These are phyloP conservation scores for Moringa oleifera DNA, from an alignment of 345 rosid genomes.

Conservation along the genomic window DNA sequence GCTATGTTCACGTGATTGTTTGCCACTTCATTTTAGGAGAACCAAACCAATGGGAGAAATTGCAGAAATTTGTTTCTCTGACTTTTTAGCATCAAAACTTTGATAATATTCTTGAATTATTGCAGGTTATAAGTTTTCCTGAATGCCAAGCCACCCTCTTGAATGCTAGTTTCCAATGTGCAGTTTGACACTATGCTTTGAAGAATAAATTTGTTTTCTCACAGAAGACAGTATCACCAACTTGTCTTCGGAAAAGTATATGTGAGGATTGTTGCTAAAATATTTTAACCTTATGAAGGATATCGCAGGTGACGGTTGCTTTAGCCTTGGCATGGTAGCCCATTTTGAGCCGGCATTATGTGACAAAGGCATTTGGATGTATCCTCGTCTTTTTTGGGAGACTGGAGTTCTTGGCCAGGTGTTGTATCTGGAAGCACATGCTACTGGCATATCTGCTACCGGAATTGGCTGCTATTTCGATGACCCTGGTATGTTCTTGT, in stretches of 20 bases:
- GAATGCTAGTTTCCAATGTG: neutral
- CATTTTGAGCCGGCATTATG: conserved; percentile 54
- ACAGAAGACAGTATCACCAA: neutral
- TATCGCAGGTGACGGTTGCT: conserved; percentile 89
- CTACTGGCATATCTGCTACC: conserved; percentile 83
- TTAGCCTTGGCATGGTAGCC: conserved; percentile 90
- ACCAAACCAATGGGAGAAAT: too few relatives aligned
- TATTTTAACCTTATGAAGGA: conserved; percentile 38
- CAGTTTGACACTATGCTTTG: conserved; percentile 8
- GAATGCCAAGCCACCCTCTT: neutral
- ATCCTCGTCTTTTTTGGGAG: conserved; percentile 88
- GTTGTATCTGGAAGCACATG: conserved; percentile 86
- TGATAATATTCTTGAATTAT: too few relatives aligned
- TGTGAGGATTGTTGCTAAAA: conserved; percentile 2
- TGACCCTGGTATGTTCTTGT: conserved; percentile 54
- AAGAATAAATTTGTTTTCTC: neutral
- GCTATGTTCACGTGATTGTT: neutral
- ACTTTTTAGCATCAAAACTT: neutral
- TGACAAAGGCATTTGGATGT: conserved; percentile 71
- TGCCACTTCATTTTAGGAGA: neutral
- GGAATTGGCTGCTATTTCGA: conserved; percentile 94
- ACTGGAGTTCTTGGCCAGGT: conserved; percentile 89
- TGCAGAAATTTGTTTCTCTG: neutral
- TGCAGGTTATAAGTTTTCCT: neutral
- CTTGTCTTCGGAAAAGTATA: neutral